Conservation (phyloP, 106 monocot genomes). For the Allium cepa region DNA sequence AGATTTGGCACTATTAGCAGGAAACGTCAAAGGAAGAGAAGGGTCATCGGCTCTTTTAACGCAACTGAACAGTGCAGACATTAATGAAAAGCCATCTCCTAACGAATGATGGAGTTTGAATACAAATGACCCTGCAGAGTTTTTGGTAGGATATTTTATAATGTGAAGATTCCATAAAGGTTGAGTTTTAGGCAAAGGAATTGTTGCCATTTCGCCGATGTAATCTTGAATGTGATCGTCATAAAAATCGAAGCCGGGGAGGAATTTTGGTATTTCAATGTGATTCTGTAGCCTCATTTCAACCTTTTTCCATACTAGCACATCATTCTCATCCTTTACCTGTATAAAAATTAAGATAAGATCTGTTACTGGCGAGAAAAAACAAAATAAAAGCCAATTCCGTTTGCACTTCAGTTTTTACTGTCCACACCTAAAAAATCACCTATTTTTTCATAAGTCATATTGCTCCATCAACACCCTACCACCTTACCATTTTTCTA, state of each 20-base stretch:
- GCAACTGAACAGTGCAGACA: conserved; percentile 59
- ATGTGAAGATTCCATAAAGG: conserved; percentile 63
- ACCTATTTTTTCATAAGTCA: too few species aligned
- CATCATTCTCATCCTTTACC: too few species aligned
- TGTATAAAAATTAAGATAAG: too few species aligned
- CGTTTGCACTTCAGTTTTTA: too few species aligned
- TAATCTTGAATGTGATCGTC: conserved; percentile 42
- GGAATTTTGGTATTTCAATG: too few species aligned
- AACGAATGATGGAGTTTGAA: conserved; percentile 76
- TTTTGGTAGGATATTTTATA: conserved; percentile 55
- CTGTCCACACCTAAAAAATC: too few species aligned
- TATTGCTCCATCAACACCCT: too few species aligned
- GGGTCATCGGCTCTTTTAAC: conserved; percentile 52
- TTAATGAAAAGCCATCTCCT: conserved; percentile 73
- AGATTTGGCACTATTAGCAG: not conserved
- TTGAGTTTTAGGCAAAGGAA: conserved; percentile 14
- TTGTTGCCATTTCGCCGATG: conserved; percentile 26
- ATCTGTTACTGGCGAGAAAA: too few species aligned
- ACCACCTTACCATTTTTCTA: too few species aligned
- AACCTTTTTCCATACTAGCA: too few species aligned
- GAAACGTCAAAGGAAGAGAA: conserved; percentile 58
- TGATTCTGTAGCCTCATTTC: too few species aligned
- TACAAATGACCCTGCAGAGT: conserved; percentile 26
- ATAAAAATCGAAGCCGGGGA: conserved; percentile 28
- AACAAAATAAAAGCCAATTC: too few species aligned